Evolutionary conservation across 2,329 filamentous ascomycete genomes (phyloP), one percentile per base, ranked within the genome.

Genomic region (Fusarium graminum): DNA sequence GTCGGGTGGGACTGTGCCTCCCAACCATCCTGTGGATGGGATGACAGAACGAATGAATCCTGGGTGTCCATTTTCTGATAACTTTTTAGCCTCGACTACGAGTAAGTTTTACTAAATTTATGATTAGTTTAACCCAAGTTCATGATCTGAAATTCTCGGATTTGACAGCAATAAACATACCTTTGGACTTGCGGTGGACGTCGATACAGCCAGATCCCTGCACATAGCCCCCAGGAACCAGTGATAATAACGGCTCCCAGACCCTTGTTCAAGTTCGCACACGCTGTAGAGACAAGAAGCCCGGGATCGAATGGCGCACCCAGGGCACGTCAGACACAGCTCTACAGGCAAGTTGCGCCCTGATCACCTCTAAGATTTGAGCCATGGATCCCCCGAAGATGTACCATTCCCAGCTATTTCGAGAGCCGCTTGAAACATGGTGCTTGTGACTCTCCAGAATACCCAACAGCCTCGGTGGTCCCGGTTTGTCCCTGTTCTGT

Each of bases 401-500:
- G 50, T 40, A 39, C 30, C 38, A 44, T 38, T 30, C 28, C 54
- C 56, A 61, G 47, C 58, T 70, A 68, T 70, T 70, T 66, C 43
- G 36, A 68, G 63, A 42, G 40, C 28, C 38, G 25, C 50, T 52
- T 43, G 40, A 30, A 25, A 38, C 51, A 47, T 63, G 50, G 46
- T 57, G 49, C 63, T 52, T 65, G 56, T 65, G 63, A 64, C 59
- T 65, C 58, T 53, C 29, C 17, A 43, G 25, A 44, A 54, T 32
- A 12, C 42, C 45, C 56, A 60, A 42, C 39, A 59, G 44, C 39
- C 42, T 68, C 66, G 70, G 66, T 60, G 52, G 54, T 59, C 65
- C 70, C 70, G 70, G 64, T 67, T 65, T 69, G 65, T 71, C 63
- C 69, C 58, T 62, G 57, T 50, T 55, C 68, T 71, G 59, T 72